A percentile compares a stretch with the other conserved stretches of the same genome.
Conservation (phyloP, 1,284 basidiomycete genomes). For the Ustilago curta region DNA sequence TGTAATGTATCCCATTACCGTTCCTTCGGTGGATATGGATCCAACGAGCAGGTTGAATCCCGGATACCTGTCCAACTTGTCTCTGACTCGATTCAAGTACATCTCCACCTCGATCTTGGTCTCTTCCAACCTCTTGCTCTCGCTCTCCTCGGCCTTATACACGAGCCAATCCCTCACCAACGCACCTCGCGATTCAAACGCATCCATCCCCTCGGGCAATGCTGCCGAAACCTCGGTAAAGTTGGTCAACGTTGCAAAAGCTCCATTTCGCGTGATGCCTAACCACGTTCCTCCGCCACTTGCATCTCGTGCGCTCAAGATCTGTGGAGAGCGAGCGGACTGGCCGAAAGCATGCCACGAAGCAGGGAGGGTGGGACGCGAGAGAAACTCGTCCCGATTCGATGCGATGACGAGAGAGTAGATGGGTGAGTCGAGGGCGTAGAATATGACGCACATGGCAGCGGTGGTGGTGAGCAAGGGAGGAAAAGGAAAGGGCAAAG, state of each 20-base stretch:
- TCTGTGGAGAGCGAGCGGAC: not conserved
- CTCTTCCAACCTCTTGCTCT: not conserved
- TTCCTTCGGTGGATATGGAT: not conserved
- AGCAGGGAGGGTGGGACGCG: conserved; percentile 44
- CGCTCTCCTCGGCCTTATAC: not conserved
- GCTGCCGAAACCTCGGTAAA: conserved; percentile 51
- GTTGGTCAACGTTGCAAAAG: conserved; percentile 59
- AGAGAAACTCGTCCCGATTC: conserved; percentile 62
- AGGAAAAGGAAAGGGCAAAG: not conserved
- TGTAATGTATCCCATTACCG: conserved; percentile 34
- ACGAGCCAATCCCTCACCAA: conserved; percentile 50
- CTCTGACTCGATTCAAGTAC: conserved; percentile 19
- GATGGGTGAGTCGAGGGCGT: conserved; percentile 27
- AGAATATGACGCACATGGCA: conserved; percentile 56
- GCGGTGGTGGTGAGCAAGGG: not conserved
- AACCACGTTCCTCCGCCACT: conserved; percentile 63
- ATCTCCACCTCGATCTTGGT: not conserved
- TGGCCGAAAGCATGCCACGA: conserved; percentile 52
- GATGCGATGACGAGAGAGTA: conserved; percentile 51
- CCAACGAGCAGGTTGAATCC: conserved; percentile 62
- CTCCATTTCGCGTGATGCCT: conserved; percentile 47
- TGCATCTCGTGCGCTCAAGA: conserved; percentile 49
- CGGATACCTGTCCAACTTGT: conserved; percentile 31
- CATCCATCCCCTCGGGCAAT: conserved; percentile 23
- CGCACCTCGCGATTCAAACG: conserved; percentile 45